phyloP scores from a whole-genome alignment of 2,329 filamentous ascomycete genomes.

The Colletotrichum phormii region DNA sequence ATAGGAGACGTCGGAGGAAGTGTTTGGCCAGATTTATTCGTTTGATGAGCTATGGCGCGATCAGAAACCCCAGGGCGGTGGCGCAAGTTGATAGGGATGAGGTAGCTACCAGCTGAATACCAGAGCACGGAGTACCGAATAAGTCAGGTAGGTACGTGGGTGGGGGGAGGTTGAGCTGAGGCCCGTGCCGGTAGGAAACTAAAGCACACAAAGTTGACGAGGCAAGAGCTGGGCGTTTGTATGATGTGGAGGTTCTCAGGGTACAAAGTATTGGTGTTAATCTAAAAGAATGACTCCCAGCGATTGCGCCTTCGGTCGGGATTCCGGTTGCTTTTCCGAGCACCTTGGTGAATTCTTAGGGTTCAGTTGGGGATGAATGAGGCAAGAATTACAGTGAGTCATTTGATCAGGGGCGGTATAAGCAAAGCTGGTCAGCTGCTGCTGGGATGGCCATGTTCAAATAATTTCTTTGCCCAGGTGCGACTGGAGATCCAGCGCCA shows the following conservation, averaged over 20 bases:
- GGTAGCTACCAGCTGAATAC: background rate
- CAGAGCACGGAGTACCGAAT: constrained; percentile 8
- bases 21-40: constrained; percentile 4
- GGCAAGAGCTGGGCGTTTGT: background rate
- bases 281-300: background rate
- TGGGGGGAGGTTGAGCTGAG: background rate
- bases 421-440: background rate
- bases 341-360: background rate
- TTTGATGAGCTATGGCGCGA: constrained; percentile 36
- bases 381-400: constrained; percentile 13
- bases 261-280: background rate
- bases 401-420: constrained; percentile 7
- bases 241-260: background rate
- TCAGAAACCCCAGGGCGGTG: constrained; percentile 29
- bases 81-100: constrained; percentile 30
- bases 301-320: constrained; percentile 12
- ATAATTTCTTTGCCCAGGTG: background rate
- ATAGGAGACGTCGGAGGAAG: background rate
- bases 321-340: background rate
- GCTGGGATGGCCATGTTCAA: background rate
- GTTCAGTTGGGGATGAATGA: background rate
- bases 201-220: background rate
- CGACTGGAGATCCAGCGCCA: background rate
- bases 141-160: background rate
- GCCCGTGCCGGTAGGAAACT: constrained; percentile 27